A percentile compares a stretch with the other conserved stretches of the same genome.
phyloP scores from a whole-genome alignment of 208 protist species.

The Herpetomonas tarakana region DNA sequence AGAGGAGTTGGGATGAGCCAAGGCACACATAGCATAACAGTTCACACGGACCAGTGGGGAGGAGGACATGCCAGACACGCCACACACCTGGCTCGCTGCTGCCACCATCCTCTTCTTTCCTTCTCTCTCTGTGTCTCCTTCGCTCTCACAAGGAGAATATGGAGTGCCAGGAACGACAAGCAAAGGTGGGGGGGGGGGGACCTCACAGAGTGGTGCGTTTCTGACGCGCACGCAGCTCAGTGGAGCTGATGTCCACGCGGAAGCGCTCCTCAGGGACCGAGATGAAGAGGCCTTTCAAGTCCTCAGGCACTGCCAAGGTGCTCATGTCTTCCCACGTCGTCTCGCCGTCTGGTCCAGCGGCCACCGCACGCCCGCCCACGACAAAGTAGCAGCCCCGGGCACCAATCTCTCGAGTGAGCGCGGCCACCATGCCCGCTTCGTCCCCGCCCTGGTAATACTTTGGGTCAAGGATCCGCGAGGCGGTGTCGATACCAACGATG shows the following conservation, averaged over 20 bases:
- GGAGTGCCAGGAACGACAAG: no score
- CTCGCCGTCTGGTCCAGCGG: conserved; percentile 4
- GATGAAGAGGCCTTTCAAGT: conserved; percentile 47
- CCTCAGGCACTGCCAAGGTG: conserved; percentile 28
- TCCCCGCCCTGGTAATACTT: conserved; percentile 51
- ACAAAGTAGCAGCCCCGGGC: conserved; percentile 39
- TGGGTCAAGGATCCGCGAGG: conserved; percentile 53
- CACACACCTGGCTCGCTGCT: no score
- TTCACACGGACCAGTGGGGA: no score
- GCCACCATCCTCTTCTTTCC: no score
- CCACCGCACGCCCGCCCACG: conserved; percentile 23
- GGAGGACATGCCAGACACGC: no score
- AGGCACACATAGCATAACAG: no score
- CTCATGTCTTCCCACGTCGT: conserved; percentile 38
- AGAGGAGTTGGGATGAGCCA: no score
- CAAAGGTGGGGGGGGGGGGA: no score
- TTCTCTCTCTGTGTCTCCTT: no score
- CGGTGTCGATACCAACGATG: conserved; percentile 75
- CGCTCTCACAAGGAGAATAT: no score
- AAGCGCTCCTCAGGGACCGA: conserved; percentile 40
- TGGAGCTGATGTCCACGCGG: conserved; percentile 76
- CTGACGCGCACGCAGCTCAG: conserved; percentile 36
- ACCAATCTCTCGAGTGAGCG: conserved; percentile 21
- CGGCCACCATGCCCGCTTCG: conserved; percentile 27
- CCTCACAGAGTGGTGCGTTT: no score